A percentile compares a stretch with the other conserved stretches of the same genome.
Conservation (phyloP, 1,284 basidiomycete species). For the Ceratobasidium theobromae region DNA sequence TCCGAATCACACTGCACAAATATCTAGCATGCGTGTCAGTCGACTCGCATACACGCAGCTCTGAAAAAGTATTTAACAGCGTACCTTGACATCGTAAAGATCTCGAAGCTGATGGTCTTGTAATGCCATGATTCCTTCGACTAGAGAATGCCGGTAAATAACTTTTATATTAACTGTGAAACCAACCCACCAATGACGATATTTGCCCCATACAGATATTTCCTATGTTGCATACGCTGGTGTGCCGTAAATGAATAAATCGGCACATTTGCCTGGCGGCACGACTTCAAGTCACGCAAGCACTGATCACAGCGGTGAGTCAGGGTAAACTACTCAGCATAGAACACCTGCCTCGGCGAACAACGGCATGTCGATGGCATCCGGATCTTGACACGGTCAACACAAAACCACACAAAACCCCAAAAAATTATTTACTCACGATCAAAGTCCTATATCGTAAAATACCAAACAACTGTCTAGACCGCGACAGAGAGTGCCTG, state of each 20-base stretch:
- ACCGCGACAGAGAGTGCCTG: background rate
- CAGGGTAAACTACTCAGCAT: background rate
- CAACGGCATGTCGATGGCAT: constrained; percentile 87
- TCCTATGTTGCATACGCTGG: constrained; percentile 80
- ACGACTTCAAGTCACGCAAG: constrained; percentile 78
- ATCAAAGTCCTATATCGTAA: constrained; percentile 69
- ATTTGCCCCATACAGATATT: constrained; percentile 94
- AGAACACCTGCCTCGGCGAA: constrained; percentile 67
- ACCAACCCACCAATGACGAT: constrained; percentile 76
- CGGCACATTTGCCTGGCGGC: constrained; percentile 82
- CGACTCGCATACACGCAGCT: background rate
- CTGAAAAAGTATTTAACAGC: background rate
- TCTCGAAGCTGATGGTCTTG: constrained; percentile 76
- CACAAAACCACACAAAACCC: background rate
- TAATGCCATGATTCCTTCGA: constrained; percentile 91
- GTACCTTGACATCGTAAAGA: constrained; percentile 89
- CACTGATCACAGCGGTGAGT: constrained; percentile 54
- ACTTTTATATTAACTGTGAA: background rate
- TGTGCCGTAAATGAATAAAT: constrained; percentile 93
- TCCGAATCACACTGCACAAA: constrained; percentile 92
- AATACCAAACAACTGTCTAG: background rate
- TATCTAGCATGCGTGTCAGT: constrained; percentile 50
- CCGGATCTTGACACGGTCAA: constrained; percentile 57
- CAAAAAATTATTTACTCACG: constrained; percentile 41
- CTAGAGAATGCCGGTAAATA: constrained; percentile 43